These are phyloP conservation scores for Achlya hypogyna DNA, from an alignment of 352 stramenopile species.

Conservation along the genomic window DNA sequence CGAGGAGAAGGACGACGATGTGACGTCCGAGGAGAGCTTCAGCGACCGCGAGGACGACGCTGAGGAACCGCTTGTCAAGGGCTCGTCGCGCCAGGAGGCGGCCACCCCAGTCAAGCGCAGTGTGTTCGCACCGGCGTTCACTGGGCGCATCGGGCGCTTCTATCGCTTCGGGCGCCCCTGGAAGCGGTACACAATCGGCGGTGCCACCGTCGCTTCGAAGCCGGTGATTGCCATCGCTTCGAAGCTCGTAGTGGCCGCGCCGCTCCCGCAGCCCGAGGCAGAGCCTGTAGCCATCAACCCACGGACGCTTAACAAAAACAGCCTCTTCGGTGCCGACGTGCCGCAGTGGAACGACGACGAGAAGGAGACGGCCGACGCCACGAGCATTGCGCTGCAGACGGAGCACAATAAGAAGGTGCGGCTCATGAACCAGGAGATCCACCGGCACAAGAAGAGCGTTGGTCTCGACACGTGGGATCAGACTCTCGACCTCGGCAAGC, in stretches of 20 bases:
- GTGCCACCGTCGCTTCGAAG: no score
- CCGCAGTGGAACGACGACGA: slow-evolving; percentile 42
- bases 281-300: slow-evolving; percentile 45
- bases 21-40: slow-evolving; percentile 16
- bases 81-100: not conserved
- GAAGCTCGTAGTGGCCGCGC: slow-evolving; percentile 13
- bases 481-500: slow-evolving; percentile 55
- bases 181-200: slow-evolving; percentile 9
- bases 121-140: slow-evolving; percentile 3
- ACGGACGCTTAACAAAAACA: slow-evolving; percentile 33
- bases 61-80: not conserved
- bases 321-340: slow-evolving; percentile 52
- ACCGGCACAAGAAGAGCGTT: slow-evolving; percentile 49
- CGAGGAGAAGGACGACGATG: not conserved
- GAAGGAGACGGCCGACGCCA: slow-evolving; percentile 30
- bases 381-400: slow-evolving; percentile 25
- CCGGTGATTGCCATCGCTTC: not conserved
- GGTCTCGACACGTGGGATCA: slow-evolving; percentile 74
- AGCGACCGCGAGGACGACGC: not conserved
- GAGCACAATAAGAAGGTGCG: slow-evolving; percentile 63
- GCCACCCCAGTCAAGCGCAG: not conserved
- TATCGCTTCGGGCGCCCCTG: not conserved
- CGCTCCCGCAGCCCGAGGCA: not conserved
- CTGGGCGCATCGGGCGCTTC: not conserved
- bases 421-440: slow-evolving; percentile 67